Evolutionary conservation across 768 basidiomycete genomes (phyloP), one percentile per base, ranked within the genome.

Genomic region (Xerocomus spinulosus): DNA sequence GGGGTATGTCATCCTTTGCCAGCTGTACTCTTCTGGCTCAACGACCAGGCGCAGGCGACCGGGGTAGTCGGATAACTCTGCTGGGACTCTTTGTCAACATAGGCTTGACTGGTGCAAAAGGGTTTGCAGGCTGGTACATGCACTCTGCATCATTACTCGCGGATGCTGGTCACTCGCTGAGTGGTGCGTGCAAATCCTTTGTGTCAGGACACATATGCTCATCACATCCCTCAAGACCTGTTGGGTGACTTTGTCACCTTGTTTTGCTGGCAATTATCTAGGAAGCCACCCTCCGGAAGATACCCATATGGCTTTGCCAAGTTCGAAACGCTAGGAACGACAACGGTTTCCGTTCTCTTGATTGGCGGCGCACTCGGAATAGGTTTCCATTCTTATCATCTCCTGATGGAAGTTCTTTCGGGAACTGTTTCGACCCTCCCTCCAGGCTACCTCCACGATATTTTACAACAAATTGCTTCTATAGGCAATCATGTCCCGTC

Each of bases 261-360:
- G 9, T 83, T 87, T 53, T 88, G 84, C 62, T 96, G 91, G 88
- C 81, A 82, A 42, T 73, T 92, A 29, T 92, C 90, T 2, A 78
- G 92, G 42, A 80, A 79, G 61, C 80, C 86, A n/a, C 87, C 93
- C 9, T 85, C 87, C 9, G 76, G 72, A 53, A 72, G 68, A 54
- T 97, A 92, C 64, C 92, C 92, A 1, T 93, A 85, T 52, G 90
- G 92, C 14, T 87, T 90, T 58, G 87, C 87, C 54, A 97, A 98
- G 68, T 95, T 92, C 56, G 95, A 99, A 68, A 93, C 92, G 5
- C 73, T 97, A 20, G 95, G 95, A 39, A 95, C 94, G n/a, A 81
- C 89, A 3, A 81, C 87, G 30, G 85, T 96, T 39, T 89, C 92
- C 2, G 70, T 96, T 41, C 78, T 97, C 26, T 79, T 99, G 50